Percentiles rank a stretch among this genome's conserved stretches.
These are phyloP conservation scores for Chrysosporium queenslandicum DNA, from an alignment of 2,329 filamentous ascomycete species.

Conservation along the genomic window DNA sequence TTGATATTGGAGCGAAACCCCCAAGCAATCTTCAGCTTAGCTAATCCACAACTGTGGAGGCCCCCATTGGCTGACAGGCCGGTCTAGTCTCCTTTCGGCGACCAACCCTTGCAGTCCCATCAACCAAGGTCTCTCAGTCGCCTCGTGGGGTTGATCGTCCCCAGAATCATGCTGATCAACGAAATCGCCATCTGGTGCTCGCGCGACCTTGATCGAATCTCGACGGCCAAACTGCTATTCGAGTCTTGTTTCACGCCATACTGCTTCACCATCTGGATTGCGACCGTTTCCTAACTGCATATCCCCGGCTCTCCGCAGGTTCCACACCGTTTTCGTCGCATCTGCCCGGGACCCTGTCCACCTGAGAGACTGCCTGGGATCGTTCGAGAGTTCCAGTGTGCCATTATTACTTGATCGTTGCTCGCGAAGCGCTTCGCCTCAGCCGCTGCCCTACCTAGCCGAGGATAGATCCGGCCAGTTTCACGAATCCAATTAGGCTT, in stretches of 20 bases:
- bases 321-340: too few relatives aligned
- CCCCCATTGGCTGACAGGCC: background rate
- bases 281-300: background rate
- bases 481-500: background rate
- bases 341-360: too few relatives aligned
- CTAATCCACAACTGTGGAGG: background rate
- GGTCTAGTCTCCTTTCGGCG: background rate
- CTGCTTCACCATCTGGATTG: background rate
- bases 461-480: background rate
- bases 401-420: too few relatives aligned
- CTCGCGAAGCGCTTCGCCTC: too few relatives aligned
- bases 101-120: background rate
- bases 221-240: background rate
- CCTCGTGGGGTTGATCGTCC: slow-evolving; percentile 10
- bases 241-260: background rate
- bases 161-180: slow-evolving; percentile 5
- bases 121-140: background rate
- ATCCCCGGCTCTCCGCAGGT: too few relatives aligned
- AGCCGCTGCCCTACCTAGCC: too few relatives aligned
- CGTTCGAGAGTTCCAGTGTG: too few relatives aligned
- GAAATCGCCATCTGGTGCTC: background rate
- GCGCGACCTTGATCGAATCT: background rate
- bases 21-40: background rate
- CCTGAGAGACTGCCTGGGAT: too few relatives aligned
- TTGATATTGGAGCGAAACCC: background rate